Evolutionary conservation across 2,329 filamentous ascomycete genomes (phyloP), one percentile per base, ranked within the genome.

Genomic region (Fusarium redolens): DNA sequence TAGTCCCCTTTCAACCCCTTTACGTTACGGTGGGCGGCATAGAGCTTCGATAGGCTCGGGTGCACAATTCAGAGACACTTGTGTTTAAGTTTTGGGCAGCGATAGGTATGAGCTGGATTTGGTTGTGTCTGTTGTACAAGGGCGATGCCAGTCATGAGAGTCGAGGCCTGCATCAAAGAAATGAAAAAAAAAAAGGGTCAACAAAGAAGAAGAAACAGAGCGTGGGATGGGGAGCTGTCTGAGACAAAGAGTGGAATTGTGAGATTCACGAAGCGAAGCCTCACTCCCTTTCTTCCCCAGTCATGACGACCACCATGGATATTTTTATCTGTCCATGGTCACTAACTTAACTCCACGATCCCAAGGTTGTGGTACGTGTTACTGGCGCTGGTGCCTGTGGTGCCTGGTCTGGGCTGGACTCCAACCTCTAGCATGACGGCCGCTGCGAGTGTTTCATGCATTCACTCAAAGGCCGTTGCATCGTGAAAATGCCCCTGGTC

Each of bases 401-500:
- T 69, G 58, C 66, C 66, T 69, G 66, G 65, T 30, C 31, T 11
- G 22, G 33, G 30, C 31, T 30, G 33, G 33, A 43, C 28, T 70
- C 57, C 54, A 56, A 51, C 43, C 47, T 58, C 54, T 68, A 62
- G 60, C 56, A 72, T 64, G 61, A 68, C 48, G 63, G 66, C 57
- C 68, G 56, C 71, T 74, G 64, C 59, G 68, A 67, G 52, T 69
- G 71, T 72, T 61, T 72, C 52, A 71, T 75, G 72, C 69, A 75
- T 61, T 68, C 65, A 74, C 69, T 67, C 55, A 63, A 54, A 55
- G 45, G 30, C 48, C 45, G 61, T 43, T 64, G 33, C 41, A 71
- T 59, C 67, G 73, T 75, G 73, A 75, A 75, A 61, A 22, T 33
- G 47, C 38, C 60, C 61, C 61, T 62, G 50, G 47, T 45, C 43